Evolutionary conservation across 345 rosid genomes (phyloP), one percentile per base, ranked within the genome.

Genomic region (Viola odorata): DNA sequence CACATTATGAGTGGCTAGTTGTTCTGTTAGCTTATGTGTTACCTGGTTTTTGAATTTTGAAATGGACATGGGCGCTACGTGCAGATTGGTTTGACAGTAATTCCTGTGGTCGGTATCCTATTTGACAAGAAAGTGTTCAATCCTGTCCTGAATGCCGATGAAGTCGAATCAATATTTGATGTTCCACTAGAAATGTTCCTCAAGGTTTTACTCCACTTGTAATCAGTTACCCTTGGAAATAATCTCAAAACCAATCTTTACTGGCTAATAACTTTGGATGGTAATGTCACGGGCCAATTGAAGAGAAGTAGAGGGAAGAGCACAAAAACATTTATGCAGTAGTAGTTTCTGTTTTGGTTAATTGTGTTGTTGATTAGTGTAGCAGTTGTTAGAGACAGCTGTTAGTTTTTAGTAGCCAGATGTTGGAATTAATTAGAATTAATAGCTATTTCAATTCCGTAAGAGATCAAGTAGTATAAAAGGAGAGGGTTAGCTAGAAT

Each of bases 111-210:
- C 3, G 84, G 83, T 5, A 68, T 84, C 50, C 74, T 89, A 13
- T 47, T 5, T 0, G 68, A 86, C 54, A 75, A 68, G 70, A 62
- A 76, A n/a, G 73, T 80, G 8, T 86, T 74, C 77, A 57, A 41
- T 54, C 91, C 91, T 13, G 15, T 55, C 17, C 80, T 53, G 10
- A 75, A 69, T 75, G 67, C 82, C 55, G 70, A 68, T 39, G 89
- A 86, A 77, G 89, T 84, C 4, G 85, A 89, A 76, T 80, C 75
- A 5, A 73, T 89, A 59, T 84, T 86, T 14, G 86, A 89, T 70
- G 85, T 67, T 36, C 89, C 94, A 0, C 67, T 86, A 14, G 89
- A 84, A 57, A 89, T 89, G 92, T 89, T 89, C 71, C 81, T 89
- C 37, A 80, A 84, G 92, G 91, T 81, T 60, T 11, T 45, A 12